These are phyloP conservation scores for Zygosaccharomyces pseudobailii DNA, from an alignment of 1,139 yeast genomes.

Conservation along the genomic window DNA sequence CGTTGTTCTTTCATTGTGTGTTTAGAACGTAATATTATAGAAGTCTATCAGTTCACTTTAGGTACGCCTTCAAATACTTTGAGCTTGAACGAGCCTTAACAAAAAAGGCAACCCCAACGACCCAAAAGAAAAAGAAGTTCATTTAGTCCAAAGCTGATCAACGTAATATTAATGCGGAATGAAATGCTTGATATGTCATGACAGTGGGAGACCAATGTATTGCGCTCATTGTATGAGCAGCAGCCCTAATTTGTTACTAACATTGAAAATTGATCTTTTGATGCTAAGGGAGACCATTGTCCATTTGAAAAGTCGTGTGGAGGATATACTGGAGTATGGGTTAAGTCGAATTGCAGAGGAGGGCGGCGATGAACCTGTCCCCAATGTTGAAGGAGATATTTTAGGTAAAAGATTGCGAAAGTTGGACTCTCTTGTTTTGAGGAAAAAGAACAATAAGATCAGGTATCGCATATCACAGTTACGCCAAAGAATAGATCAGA, in stretches of 20 bases:
- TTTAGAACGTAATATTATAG: not conserved
- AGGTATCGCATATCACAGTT: constrained; percentile 15
- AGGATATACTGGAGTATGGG: constrained; percentile 16
- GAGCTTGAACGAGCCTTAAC: not conserved
- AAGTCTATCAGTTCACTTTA: not conserved
- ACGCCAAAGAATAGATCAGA: constrained; percentile 12
- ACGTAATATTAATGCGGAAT: constrained; percentile 9
- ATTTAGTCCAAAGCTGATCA: not conserved
- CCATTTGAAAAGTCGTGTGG: constrained; percentile 17
- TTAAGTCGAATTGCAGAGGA: constrained; percentile 5
- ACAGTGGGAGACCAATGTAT: constrained; percentile 19
- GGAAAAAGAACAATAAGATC: constrained; percentile 17
- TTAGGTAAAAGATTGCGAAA: constrained; percentile 19
- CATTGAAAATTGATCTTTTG: constrained; percentile 18
- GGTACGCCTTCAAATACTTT: not conserved
- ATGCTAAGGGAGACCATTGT: constrained; percentile 15
- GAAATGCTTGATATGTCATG: constrained; percentile 24
- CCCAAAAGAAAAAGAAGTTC: not conserved
- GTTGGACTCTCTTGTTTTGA: constrained; percentile 19
- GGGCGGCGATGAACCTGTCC: constrained; percentile 5
- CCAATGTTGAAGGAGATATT: constrained; percentile 12
- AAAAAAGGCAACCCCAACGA: not conserved
- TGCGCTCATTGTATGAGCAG: constrained; percentile 29
- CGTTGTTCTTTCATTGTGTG: constrained; percentile 19
- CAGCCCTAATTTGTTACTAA: constrained; percentile 24